Evolutionary conservation across 768 basidiomycete species (phyloP).

Genomic region (Mycena amicta): DNA sequence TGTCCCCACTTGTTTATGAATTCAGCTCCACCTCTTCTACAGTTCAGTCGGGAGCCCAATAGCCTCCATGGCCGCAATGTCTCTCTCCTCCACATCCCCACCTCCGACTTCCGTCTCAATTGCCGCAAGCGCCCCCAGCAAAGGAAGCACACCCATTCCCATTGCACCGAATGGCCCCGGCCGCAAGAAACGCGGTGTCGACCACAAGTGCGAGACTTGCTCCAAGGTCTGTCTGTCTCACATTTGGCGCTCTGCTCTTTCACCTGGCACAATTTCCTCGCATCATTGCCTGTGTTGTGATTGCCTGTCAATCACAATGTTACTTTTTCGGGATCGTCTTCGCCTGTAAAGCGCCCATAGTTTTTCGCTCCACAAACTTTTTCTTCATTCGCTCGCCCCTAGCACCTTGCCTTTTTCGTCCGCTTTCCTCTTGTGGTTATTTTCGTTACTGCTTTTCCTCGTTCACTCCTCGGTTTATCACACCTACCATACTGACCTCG

Average conservation of each 20-base stretch:
- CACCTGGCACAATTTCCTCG: not conserved
- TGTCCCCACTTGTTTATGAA: conserved; percentile 7
- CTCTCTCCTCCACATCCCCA: conserved; percentile 19
- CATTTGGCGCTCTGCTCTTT: not conserved
- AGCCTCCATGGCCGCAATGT: conserved; percentile 23
- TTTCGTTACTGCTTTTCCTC: not conserved
- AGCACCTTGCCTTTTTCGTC: not conserved
- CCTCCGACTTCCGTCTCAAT: conserved; percentile 13
- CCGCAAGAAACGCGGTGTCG: conserved; percentile 76
- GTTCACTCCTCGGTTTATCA: conserved; percentile 2
- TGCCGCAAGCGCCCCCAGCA: conserved; percentile 26
- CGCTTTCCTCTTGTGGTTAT: not conserved
- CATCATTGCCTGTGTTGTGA: conserved; percentile 1
- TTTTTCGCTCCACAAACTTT: not conserved
- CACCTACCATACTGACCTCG: conserved; percentile 2
- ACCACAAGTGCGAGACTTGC: conserved; percentile 93
- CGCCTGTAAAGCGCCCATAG: not conserved
- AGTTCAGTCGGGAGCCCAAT: conserved; percentile 16
- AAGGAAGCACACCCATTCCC: conserved; percentile 38
- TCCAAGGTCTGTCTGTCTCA: conserved; percentile 66
- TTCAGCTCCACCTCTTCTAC: not conserved
- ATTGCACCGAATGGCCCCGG: conserved; percentile 39
- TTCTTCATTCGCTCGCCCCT: conserved; percentile 10
- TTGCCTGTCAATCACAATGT: conserved; percentile 1
- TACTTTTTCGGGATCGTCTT: not conserved